These are phyloP conservation scores for Monosporascus sp. DNA, from an alignment of 2,329 filamentous ascomycete species.

Conservation along the genomic window DNA sequence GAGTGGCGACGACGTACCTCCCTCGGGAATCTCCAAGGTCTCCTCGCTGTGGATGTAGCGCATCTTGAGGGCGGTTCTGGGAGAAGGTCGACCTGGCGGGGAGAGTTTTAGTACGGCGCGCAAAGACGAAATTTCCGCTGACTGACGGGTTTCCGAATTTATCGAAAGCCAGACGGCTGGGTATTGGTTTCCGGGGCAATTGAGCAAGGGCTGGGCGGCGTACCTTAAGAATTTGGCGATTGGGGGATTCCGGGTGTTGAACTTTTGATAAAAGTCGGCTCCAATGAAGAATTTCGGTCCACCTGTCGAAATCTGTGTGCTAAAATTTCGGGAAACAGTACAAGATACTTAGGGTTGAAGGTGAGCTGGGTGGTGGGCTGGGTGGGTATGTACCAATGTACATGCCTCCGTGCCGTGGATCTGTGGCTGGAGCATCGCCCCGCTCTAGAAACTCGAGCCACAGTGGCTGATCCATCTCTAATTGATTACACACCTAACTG, in stretches of 20 bases:
- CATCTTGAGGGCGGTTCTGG: conserved; percentile 69
- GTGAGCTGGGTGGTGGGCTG: not conserved
- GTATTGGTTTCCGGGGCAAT: not conserved
- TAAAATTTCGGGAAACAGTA: not conserved
- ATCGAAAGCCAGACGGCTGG: not conserved
- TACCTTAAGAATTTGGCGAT: not conserved
- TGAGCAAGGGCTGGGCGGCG: not conserved
- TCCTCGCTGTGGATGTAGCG: conserved; percentile 99
- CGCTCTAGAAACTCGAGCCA: no score
- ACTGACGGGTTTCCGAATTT: no score
- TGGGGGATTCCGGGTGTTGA: not conserved
- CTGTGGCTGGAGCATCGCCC: no score
- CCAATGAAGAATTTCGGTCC: not conserved
- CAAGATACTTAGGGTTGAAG: not conserved
- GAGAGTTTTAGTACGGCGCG: not conserved
- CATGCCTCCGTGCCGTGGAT: no score
- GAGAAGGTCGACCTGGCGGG: conserved; percentile 15
- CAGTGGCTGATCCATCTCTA: no score
- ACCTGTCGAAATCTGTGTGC: not conserved
- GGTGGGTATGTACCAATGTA: not conserved
- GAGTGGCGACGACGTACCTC: conserved; percentile 70
- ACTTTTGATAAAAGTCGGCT: not conserved
- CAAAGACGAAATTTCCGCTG: not conserved
- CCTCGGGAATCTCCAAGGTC: conserved; percentile 90
- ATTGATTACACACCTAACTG: no score